Conservation (phyloP, 78 protist species). For the Speleostelium caveatum region DNA sequence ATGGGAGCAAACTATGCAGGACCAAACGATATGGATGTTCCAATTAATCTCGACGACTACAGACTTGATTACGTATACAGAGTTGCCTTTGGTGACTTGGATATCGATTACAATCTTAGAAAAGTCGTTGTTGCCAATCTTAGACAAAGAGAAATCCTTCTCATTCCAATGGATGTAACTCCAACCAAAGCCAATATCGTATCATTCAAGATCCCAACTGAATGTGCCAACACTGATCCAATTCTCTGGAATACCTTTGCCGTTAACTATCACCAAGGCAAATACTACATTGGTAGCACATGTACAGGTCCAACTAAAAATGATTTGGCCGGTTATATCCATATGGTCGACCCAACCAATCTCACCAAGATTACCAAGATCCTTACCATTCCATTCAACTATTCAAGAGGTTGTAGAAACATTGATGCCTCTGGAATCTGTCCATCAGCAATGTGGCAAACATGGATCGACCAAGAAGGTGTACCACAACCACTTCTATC, state of each 20-base stretch:
- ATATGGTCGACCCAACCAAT: not conserved
- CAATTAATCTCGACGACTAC: not conserved
- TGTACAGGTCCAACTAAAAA: slow-evolving; percentile 28
- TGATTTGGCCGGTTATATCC: slow-evolving; percentile 16
- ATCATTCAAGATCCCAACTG: slow-evolving; percentile 2
- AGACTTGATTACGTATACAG: slow-evolving; percentile 16
- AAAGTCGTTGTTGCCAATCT: not conserved
- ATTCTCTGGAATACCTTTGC: slow-evolving; percentile 36
- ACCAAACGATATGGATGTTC: slow-evolving; percentile 7
- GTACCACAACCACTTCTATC: slow-evolving; percentile 57
- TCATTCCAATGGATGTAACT: slow-evolving; percentile 28
- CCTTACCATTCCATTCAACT: slow-evolving; percentile 27
- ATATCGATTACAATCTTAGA: slow-evolving; percentile 7
- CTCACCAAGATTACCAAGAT: not conserved
- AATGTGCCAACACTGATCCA: slow-evolving; percentile 10
- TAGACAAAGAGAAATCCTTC: not conserved
- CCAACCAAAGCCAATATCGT: slow-evolving; percentile 22
- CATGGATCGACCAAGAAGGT: slow-evolving; percentile 23
- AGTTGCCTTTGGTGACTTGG: slow-evolving; percentile 29
- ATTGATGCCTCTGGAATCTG: slow-evolving; percentile 26
- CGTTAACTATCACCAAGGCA: slow-evolving; percentile 33
- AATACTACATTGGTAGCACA: slow-evolving; percentile 38
- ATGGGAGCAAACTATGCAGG: not conserved
- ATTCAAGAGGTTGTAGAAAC: slow-evolving; percentile 56
- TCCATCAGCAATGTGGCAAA: not conserved